Conservation (phyloP, 108 stramenopile species). For the Skeletonema potamos region DNA sequence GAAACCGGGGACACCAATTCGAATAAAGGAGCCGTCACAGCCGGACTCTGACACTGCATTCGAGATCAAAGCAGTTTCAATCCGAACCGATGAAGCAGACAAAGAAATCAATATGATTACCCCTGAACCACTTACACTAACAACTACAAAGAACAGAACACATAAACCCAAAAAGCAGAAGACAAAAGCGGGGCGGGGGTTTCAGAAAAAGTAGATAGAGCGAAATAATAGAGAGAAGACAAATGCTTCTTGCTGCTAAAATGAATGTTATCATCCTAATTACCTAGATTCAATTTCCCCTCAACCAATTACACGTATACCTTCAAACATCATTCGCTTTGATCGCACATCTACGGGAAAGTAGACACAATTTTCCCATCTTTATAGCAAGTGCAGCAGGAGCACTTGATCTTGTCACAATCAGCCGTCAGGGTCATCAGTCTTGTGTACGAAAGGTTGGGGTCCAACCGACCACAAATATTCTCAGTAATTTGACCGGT, state of each 20-base stretch:
- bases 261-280: neutral
- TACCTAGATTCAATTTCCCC: neutral
- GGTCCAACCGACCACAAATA: conserved; percentile 33
- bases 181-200: neutral
- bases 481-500: conserved; percentile 19
- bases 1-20: neutral
- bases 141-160: neutral
- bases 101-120: neutral
- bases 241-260: neutral
- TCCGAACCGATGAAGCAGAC: neutral
- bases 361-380: neutral
- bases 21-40: neutral
- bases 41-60: neutral
- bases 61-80: neutral
- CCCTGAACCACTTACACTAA: neutral
- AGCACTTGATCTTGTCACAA: conserved; percentile 25
- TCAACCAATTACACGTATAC: neutral
- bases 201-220: neutral
- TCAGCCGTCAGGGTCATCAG: conserved; percentile 19
- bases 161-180: neutral
- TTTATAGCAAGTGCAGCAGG: conserved; percentile 22
- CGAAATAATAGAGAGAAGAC: neutral
- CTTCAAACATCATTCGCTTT: neutral
- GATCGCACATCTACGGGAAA: neutral
- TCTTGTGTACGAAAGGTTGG: conserved; percentile 20